Conservation (phyloP, 1,139 yeast species). For the Meyerozyma guilliermondii region DNA sequence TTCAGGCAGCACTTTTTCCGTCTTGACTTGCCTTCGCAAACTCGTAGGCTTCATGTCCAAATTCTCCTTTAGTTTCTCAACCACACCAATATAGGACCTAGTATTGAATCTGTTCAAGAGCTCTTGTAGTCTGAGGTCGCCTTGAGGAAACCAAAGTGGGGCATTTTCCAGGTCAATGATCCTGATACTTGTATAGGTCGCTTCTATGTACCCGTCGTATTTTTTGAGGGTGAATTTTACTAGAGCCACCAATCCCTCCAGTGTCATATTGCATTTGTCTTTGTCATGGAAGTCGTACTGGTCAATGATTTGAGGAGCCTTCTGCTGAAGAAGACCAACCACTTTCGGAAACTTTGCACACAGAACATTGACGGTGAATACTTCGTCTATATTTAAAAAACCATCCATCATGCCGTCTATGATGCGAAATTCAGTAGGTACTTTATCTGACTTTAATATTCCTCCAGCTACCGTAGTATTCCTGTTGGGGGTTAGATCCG, state of each 20-base stretch:
- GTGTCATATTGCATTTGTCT: background rate
- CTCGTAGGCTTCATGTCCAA: background rate
- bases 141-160: background rate
- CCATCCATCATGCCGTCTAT: background rate
- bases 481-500: background rate
- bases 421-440: background rate
- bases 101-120: background rate
- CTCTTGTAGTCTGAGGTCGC: background rate
- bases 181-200: background rate
- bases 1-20: background rate
- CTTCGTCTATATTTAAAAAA: background rate
- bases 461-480: background rate
- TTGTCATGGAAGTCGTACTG: background rate
- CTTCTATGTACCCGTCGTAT: background rate
- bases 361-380: constrained; percentile 1
- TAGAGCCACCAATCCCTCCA: background rate
- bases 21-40: background rate
- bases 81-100: background rate
- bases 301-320: background rate
- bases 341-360: background rate
- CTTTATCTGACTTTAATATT: background rate
- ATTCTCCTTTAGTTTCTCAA: background rate
- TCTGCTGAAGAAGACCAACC: background rate
- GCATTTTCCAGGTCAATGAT: background rate
- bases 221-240: background rate